Evolutionary conservation across 805 yeast genomes (phyloP).

Genomic region (Wickerhamiella sorbophila): DNA sequence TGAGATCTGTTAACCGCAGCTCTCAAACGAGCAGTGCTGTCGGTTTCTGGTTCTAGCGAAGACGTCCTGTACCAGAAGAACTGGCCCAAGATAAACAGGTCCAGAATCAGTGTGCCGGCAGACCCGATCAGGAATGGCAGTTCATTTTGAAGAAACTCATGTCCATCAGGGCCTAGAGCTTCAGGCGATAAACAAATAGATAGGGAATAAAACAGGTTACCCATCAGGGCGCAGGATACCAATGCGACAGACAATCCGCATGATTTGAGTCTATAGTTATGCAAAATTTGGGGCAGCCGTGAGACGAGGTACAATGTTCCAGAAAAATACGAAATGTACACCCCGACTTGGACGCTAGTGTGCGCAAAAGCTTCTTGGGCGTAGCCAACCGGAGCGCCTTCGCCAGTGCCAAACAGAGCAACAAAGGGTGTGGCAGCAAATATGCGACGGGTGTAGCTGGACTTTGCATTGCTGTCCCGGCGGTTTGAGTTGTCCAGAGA

Average conservation of each 20-base stretch:
- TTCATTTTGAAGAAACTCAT: slow-evolving; percentile 46
- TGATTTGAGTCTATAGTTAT: slow-evolving; percentile 63
- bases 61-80: slow-evolving; percentile 8
- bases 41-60: not conserved
- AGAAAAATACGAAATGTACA: slow-evolving; percentile 60
- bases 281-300: slow-evolving; percentile 70
- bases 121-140: slow-evolving; percentile 76
- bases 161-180: slow-evolving; percentile 33
- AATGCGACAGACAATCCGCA: slow-evolving; percentile 77
- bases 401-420: not conserved
- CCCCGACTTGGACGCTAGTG: slow-evolving; percentile 26
- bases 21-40: slow-evolving; percentile 1
- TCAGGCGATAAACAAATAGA: slow-evolving; percentile 47
- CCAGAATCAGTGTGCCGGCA: slow-evolving; percentile 73
- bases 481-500: slow-evolving; percentile 3
- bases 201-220: slow-evolving; percentile 61
- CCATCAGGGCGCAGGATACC: slow-evolving; percentile 63
- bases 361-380: slow-evolving; percentile 1
- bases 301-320: slow-evolving; percentile 62
- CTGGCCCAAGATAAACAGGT: slow-evolving; percentile 33
- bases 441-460: not conserved
- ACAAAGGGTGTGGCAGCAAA: slow-evolving; percentile 4
- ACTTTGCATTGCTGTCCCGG: not conserved
- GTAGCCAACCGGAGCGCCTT: not conserved
- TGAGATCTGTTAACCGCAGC: not conserved